phyloP scores from a whole-genome alignment of 169 alveolate genomes.

The Perkinsus olseni region DNA sequence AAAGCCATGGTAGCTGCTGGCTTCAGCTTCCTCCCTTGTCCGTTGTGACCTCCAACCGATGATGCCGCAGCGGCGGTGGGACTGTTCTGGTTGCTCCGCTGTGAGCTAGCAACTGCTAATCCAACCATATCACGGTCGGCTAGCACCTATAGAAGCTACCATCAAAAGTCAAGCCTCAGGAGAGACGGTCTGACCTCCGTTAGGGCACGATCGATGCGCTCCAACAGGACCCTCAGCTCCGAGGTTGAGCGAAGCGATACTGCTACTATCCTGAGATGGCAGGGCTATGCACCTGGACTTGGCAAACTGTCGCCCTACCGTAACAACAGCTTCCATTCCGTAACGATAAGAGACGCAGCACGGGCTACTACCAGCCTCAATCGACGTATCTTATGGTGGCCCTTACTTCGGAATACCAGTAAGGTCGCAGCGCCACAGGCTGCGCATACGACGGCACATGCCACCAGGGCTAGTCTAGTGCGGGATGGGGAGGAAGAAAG shows the following conservation, averaged over 20 bases:
- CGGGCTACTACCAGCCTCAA: background rate
- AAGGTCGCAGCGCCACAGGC: background rate
- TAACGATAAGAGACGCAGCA: background rate
- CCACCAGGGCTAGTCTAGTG: background rate
- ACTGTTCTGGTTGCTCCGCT: background rate
- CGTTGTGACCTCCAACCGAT: background rate
- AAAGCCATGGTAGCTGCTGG: background rate
- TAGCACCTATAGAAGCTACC: background rate
- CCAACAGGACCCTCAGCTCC: background rate
- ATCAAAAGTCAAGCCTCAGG: background rate
- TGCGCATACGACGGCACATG: background rate
- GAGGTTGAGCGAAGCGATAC: background rate
- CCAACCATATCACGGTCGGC: background rate
- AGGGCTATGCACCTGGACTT: no score
- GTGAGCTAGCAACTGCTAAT: background rate
- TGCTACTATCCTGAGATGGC: background rate
- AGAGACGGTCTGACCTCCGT: background rate
- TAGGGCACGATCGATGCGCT: background rate
- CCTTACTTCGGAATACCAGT: background rate
- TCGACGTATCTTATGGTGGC: background rate
- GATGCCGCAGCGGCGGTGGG: background rate
- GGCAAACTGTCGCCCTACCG: no score
- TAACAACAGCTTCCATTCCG: background rate
- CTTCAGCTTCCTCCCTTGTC: background rate
- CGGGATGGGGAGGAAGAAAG: background rate